These are phyloP conservation scores for Plenodomus tracheiphilus DNA, from an alignment of 2,329 filamentous ascomycete species.

Conservation along the genomic window DNA sequence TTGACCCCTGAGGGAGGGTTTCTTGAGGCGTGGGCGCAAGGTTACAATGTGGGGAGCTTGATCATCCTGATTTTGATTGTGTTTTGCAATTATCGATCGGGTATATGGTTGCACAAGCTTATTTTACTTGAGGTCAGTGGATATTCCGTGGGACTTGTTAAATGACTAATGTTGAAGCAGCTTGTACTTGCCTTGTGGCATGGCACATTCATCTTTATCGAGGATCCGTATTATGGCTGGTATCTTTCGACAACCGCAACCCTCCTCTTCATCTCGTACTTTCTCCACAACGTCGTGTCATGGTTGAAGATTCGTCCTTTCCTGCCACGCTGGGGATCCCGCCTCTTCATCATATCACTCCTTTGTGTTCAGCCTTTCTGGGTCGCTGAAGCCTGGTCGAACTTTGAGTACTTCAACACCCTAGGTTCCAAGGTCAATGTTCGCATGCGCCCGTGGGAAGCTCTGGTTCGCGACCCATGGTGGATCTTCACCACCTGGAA, in stretches of 20 bases:
- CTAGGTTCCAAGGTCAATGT: constrained; percentile 35
- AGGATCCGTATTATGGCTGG: constrained; percentile 40
- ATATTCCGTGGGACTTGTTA: neutral
- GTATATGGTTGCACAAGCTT: constrained; percentile 40
- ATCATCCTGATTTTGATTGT: constrained; percentile 42
- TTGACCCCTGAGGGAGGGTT: constrained; percentile 33
- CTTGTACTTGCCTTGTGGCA: constrained; percentile 43
- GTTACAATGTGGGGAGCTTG: constrained; percentile 42
- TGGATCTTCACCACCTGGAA: constrained; percentile 45
- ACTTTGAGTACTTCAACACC: constrained; percentile 41
- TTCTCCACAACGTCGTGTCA: constrained; percentile 40
- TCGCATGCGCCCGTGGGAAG: constrained; percentile 38
- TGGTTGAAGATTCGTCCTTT: constrained; percentile 43
- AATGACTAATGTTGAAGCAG: constrained; percentile 18
- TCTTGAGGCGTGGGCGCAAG: constrained; percentile 42
- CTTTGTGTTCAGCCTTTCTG: constrained; percentile 41
- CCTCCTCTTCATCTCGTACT: constrained; percentile 42
- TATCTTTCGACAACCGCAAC: constrained; percentile 39
- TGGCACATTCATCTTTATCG: constrained; percentile 40
- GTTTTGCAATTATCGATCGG: constrained; percentile 41
- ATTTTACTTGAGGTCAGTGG: constrained; percentile 38
- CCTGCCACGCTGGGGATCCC: constrained; percentile 38
- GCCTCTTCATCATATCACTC: constrained; percentile 36
- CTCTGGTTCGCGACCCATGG: constrained; percentile 39
- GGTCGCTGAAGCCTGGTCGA: constrained; percentile 42